Evolutionary conservation across 768 basidiomycete species (phyloP), one percentile per base, ranked within the genome.

Genomic region (Guyanaporus albipodus): DNA sequence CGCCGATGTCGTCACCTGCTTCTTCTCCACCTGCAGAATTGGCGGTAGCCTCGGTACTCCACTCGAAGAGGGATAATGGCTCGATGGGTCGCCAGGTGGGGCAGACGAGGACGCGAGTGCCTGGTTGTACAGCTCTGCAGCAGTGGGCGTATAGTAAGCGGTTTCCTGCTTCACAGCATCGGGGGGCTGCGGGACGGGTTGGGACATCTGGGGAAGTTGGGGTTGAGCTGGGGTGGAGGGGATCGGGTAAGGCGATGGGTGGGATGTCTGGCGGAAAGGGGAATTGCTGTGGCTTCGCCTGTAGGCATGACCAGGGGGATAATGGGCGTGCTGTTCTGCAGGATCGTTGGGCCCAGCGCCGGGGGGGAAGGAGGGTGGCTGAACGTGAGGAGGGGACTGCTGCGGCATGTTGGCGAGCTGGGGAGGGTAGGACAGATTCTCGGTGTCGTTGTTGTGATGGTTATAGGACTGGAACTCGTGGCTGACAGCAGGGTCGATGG

Each of bases 1-100:
- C 21, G 93, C 93, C 14, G 85, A 85, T 18, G 93, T 95, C 33
- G 93, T 97, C 26, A 97, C 93, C 68, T 91, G 90, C 70, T 91
- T 87, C 70, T 91, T 92, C 71, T 92, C 90, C 42, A 92, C 90
- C 68, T 91, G 89, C 26, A 90, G 70, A 61, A 92, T 91, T 38
- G 87, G 90, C 31, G 90, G 90, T 4, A 92, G 73, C 35, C 77
- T 73, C n/a, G 76, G 71, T 2, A 75, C 61, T 0, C 64, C 56
- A 17, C 63, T 59, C 9, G 64, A 40, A 33, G 62, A 48, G 6
- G 61, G 53, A 56, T 68, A 70, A 24, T 67, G 65, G 3, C 58
- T 49, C 0, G 67, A 63, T 10, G 46, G 42, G 19, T 67, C 63
- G 8, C 18, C 17, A 7, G 50, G 50, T 0, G 54, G 48, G 12